Evolutionary conservation across 1,284 basidiomycete genomes (phyloP).

Genomic region (Leccinum pachyderme): DNA sequence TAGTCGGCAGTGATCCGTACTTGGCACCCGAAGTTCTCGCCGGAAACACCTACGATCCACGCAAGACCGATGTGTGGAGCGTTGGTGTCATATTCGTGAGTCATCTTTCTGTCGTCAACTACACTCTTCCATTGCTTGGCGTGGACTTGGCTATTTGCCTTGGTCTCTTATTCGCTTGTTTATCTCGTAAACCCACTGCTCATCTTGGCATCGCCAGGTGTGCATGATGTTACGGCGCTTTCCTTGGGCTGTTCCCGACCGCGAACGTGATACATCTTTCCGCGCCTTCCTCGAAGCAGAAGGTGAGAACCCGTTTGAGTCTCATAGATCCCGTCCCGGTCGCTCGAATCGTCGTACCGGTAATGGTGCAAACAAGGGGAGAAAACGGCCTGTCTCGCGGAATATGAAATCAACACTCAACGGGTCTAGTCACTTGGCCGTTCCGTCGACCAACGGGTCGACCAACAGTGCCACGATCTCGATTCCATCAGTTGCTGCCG

Average conservation of each 20-base stretch:
- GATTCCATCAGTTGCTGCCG: constrained; percentile 14
- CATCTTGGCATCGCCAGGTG: constrained; percentile 21
- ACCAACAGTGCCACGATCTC: not conserved
- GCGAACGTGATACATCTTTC: constrained; percentile 91
- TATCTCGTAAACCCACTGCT: constrained; percentile 15
- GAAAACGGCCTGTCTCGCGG: not conserved
- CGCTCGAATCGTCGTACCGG: constrained; percentile 10
- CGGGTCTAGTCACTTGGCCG: constrained; percentile 1
- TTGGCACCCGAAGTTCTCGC: constrained; percentile 95
- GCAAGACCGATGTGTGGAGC: constrained; percentile 98
- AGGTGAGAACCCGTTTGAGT: constrained; percentile 27
- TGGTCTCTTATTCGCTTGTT: constrained; percentile 6
- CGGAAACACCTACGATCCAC: constrained; percentile 76
- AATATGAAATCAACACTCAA: constrained; percentile 1
- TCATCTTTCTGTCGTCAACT: constrained; percentile 7
- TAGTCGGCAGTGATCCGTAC: constrained; percentile 98
- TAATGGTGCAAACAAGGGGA: constrained; percentile 13
- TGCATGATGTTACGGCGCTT: constrained; percentile 98
- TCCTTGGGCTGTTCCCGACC: constrained; percentile 98
- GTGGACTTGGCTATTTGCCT: not conserved
- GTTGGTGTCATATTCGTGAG: constrained; percentile 95
- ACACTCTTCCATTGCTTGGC: not conserved
- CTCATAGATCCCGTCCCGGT: constrained; percentile 19
- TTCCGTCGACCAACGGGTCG: constrained; percentile 6
- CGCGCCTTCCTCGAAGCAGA: constrained; percentile 84